Conservation (phyloP, 805 yeast genomes). For the Cyberlindnera mississippiensis region DNA sequence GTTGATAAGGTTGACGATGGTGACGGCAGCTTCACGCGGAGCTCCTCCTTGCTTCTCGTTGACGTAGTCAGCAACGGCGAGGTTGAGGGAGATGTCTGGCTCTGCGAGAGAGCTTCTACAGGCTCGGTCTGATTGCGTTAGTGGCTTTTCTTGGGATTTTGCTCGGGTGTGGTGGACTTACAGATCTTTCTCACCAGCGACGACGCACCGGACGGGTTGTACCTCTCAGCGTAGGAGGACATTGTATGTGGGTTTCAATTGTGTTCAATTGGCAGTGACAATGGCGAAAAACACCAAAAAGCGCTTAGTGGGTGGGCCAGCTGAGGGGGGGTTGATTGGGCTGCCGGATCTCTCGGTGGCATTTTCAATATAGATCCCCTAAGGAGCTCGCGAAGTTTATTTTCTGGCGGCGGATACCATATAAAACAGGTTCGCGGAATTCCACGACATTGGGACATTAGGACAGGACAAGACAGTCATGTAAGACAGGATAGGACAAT, state of each 20-base stretch:
- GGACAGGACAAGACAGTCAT: too few relatives aligned
- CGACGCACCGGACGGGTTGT: conserved; percentile 21
- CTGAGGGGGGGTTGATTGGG: too few relatives aligned
- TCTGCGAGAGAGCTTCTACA: conserved; percentile 78
- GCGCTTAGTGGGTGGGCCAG: too few relatives aligned
- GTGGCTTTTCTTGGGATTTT: conserved; percentile 3
- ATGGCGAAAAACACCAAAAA: too few relatives aligned
- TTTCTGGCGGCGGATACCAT: too few relatives aligned
- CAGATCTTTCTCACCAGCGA: conserved; percentile 41
- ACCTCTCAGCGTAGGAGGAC: conserved; percentile 23
- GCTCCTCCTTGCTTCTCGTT: conserved; percentile 88
- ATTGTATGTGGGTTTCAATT: not conserved
- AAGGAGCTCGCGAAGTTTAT: too few relatives aligned
- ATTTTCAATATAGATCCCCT: conserved; percentile 1
- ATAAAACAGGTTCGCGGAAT: too few relatives aligned
- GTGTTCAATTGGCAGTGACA: too few relatives aligned
- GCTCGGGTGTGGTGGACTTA: conserved; percentile 13
- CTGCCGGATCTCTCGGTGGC: not conserved
- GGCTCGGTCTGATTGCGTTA: conserved; percentile 56
- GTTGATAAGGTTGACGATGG: conserved; percentile 78
- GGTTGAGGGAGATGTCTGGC: conserved; percentile 83
- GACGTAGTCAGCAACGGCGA: conserved; percentile 90
- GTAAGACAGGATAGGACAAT: too few relatives aligned
- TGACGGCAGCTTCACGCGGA: conserved; percentile 89
- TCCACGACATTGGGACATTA: too few relatives aligned